Percentiles rank a stretch among this genome's conserved stretches.
phyloP scores from a whole-genome alignment of 768 basidiomycete genomes.

The Boletus pseudopeckii region DNA sequence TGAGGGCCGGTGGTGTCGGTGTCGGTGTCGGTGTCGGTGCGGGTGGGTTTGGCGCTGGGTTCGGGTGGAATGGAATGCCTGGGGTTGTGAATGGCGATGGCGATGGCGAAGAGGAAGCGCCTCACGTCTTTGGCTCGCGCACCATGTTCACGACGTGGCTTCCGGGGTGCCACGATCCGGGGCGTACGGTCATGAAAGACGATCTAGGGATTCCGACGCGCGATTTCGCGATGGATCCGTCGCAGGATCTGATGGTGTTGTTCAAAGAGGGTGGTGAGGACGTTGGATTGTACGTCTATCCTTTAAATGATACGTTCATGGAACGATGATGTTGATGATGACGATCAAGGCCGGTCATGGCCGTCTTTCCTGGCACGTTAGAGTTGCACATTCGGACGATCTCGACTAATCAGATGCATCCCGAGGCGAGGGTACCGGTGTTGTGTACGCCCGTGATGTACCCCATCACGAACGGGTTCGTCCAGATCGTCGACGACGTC shows the following conservation, averaged over 20 bases:
- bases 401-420: conserved; percentile 33
- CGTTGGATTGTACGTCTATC: conserved; percentile 10
- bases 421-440: conserved; percentile 33
- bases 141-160: conserved; percentile 23
- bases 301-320: no score
- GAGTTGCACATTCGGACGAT: conserved; percentile 46
- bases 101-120: neutral
- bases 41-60: neutral
- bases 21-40: neutral
- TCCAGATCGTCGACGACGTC: conserved; percentile 55
- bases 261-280: conserved; percentile 29
- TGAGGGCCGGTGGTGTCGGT: neutral
- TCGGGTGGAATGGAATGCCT: neutral
- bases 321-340: neutral
- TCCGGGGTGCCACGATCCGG: conserved; percentile 7
- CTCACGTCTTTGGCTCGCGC: conserved; percentile 20
- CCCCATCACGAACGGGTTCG: conserved; percentile 31
- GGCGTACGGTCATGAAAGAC: conserved; percentile 20
- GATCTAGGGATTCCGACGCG: conserved; percentile 42
- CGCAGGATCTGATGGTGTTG: conserved; percentile 55
- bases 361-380: conserved; percentile 14
- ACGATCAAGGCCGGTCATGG: conserved; percentile 9
- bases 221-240: conserved; percentile 65
- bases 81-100: neutral
- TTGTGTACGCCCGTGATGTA: conserved; percentile 26